Base-by-base conservation (phyloP, 2,329 filamentous ascomycete genomes). In the Chaetomiaceae sp. region DNA sequence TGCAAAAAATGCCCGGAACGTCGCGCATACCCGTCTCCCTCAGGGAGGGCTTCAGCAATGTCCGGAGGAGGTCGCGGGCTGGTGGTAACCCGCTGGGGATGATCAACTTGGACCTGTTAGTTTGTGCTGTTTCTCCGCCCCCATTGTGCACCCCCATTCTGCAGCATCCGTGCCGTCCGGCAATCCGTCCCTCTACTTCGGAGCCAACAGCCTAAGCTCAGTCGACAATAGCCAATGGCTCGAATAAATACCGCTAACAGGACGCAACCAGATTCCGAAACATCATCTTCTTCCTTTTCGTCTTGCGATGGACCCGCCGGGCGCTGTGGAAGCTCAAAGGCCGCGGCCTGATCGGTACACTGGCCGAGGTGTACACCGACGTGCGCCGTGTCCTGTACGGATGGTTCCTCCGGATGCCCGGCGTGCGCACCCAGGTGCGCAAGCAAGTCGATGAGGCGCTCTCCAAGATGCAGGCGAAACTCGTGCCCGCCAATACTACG, bases 281-380 rank as follows among this genome's bases (percentile, higher is more conserved):
- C 68, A 76, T 96, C 55, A 76, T 97, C 63, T 95, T 97, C 70
- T 78, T 91, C 66, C 80, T 95, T 62, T 96, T 97, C 73, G 69
- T 96, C 55, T 75, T 95, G 43, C 86, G 91, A 67, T 87, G 90
- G 77, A 81, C 86, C 29, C 88, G 90, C 60, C 88, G 87, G 65
- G 80, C 82, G 25, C 86, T 89, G 68, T 87, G 90, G 74, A 89
- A 94, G 66, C 79, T 97, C 61, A 89, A 88, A 65, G 94, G 94
- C 61, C 90, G 94, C 67, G 94, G 94, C 60, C 70, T 94, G 64
- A 72, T 95, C 66, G 92, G 92, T 58, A 88, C 89, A 54, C 65
- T 90, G 56, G 75, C 82, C 65, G 85, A 92, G 70, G 72, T 88
- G 58, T 96, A 94, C 75, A 74, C 77, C 58, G 79, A 84, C 58